These are phyloP conservation scores for Paspalum vaginatum DNA, from an alignment of 176 grass and related monocot species.

Conservation along the genomic window DNA sequence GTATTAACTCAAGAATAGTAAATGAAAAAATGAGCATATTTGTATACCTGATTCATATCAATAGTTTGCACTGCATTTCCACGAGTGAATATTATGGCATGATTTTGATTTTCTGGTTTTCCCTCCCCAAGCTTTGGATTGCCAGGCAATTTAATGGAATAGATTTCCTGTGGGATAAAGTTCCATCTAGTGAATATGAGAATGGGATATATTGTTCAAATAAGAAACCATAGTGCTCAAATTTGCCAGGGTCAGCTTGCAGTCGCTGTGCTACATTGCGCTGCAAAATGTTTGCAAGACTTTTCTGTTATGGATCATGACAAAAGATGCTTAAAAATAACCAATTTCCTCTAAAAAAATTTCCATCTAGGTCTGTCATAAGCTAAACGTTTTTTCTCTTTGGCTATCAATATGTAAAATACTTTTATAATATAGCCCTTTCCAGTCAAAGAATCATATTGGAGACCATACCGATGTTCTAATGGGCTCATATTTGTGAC, in stretches of 20 bases:
- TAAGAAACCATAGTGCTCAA: constrained; percentile 21
- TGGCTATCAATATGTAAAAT: background rate
- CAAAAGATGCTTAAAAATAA: background rate
- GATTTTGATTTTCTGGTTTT: constrained; percentile 98
- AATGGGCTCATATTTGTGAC: background rate
- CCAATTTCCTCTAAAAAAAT: background rate
- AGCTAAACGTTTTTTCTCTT: background rate
- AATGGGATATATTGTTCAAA: constrained; percentile 18
- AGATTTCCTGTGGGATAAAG: constrained; percentile 66
- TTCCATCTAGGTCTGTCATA: background rate
- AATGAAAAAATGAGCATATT: background rate
- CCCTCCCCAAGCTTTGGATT: constrained; percentile 92
- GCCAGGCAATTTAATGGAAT: constrained; percentile 89
- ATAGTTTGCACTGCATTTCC: constrained; percentile 96
- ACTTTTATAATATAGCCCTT: background rate
- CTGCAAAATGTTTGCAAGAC: background rate
- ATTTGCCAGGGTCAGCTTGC: background rate
- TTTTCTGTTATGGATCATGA: background rate
- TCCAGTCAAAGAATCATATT: background rate
- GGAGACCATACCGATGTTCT: background rate
- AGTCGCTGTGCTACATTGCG: background rate
- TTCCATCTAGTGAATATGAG: constrained; percentile 17
- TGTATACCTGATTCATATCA: constrained; percentile 95
- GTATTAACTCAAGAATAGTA: background rate
- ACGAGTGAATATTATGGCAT: constrained; percentile 91